Evolutionary conservation across 345 rosid species (phyloP).

Genomic region (Reutealis trisperma): DNA sequence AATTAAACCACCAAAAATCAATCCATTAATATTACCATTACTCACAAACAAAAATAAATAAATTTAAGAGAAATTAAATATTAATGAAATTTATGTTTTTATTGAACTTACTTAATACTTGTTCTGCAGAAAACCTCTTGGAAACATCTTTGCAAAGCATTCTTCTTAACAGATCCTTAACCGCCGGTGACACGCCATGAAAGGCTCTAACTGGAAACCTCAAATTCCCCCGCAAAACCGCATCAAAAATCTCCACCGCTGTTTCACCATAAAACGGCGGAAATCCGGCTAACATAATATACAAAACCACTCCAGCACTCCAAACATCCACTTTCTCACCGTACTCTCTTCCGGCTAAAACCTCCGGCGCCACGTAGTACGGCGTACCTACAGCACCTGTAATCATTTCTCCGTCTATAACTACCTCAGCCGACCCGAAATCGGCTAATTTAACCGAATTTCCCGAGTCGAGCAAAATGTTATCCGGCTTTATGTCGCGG

Average conservation of each 20-base stretch:
- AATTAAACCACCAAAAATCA: neutral
- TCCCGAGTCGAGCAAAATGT: conserved; percentile 51
- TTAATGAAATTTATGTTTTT: neutral
- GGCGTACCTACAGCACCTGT: conserved; percentile 81
- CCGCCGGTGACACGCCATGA: conserved; percentile 45
- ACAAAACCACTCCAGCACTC: conserved; percentile 81
- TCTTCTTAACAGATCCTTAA: conserved; percentile 72
- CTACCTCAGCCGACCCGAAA: conserved; percentile 65
- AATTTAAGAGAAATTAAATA: neutral
- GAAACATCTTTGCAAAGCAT: conserved; percentile 78
- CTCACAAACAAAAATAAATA: neutral
- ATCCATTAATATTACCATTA: neutral
- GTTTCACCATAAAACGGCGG: conserved; percentile 82
- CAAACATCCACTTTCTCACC: conserved; percentile 79
- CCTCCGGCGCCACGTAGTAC: conserved; percentile 85
- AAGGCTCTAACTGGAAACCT: conserved; percentile 62
- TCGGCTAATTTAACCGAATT: conserved; percentile 55
- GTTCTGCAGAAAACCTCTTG: conserved; percentile 70
- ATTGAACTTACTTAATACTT: conserved; percentile 62
- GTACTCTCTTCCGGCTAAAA: conserved; percentile 63
- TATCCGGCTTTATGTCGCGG: conserved; percentile 79
- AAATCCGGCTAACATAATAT: conserved; percentile 68
- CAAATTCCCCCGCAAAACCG: conserved; percentile 64
- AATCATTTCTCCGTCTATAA: conserved; percentile 26
- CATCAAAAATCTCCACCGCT: conserved; percentile 63